Percentiles rank a stretch among this genome's conserved stretches.
Conservation (phyloP, 2,329 filamentous ascomycete genomes). For the Aureobasidium sp. region DNA sequence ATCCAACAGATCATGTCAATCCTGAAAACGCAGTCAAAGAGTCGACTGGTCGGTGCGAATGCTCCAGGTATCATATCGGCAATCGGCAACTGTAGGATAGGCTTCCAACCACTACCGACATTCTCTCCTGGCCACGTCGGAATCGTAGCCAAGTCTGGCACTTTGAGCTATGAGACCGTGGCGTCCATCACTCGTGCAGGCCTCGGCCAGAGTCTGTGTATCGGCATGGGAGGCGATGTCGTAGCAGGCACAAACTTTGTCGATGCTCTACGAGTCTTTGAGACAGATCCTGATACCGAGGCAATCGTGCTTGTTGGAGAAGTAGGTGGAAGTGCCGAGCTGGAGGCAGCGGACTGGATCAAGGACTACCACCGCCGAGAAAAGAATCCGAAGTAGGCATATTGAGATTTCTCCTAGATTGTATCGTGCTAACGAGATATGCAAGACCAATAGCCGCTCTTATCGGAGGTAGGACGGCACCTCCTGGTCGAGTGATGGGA, state of each 20-base stretch:
- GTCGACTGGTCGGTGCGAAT: constrained; percentile 69
- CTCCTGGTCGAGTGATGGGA: constrained; percentile 61
- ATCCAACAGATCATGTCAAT: constrained; percentile 53
- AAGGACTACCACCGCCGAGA: constrained; percentile 51
- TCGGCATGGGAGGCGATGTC: constrained; percentile 70
- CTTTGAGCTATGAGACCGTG: constrained; percentile 71
- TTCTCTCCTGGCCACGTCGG: constrained; percentile 62
- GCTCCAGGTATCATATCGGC: constrained; percentile 72
- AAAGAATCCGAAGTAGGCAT: constrained; percentile 52
- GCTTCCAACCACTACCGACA: constrained; percentile 67
- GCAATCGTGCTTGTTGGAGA: constrained; percentile 66
- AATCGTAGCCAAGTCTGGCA: constrained; percentile 73
- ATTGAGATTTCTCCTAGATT: not conserved
- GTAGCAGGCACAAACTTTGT: constrained; percentile 65
- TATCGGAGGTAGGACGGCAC: constrained; percentile 58
- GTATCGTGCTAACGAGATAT: constrained; percentile 16
- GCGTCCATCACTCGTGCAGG: constrained; percentile 65
- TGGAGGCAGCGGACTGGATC: constrained; percentile 68
- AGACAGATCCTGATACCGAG: constrained; percentile 57
- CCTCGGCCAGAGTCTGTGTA: constrained; percentile 65
- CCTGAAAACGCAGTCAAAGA: constrained; percentile 60
- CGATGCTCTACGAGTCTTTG: constrained; percentile 59
- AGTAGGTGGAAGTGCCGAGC: constrained; percentile 59
- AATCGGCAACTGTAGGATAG: constrained; percentile 59
- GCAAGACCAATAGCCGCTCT: constrained; percentile 61